Percentiles rank a stretch among this genome's conserved stretches.
Conservation (phyloP, 192 early-diverging fungal species). For the Lobosporangium transversale region DNA sequence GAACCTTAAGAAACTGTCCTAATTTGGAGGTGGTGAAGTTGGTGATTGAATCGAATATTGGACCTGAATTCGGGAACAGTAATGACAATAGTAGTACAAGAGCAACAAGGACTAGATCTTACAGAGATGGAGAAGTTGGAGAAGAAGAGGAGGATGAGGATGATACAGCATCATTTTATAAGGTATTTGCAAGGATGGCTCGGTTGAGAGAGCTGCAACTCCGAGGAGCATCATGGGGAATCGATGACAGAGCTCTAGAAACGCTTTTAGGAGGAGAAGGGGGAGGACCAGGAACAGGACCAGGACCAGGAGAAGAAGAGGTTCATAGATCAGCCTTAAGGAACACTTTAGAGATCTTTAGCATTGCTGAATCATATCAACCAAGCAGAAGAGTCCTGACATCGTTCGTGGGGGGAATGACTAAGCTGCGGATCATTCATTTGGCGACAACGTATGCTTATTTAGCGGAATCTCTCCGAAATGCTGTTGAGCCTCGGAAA, state of each 20-base stretch:
- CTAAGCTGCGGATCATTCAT: constrained; percentile 11
- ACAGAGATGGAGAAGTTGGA: too few relatives aligned
- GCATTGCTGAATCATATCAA: constrained; percentile 8
- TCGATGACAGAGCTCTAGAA: constrained; percentile 13
- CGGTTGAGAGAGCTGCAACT: constrained; percentile 24
- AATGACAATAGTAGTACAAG: not conserved
- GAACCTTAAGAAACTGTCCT: constrained; percentile 10
- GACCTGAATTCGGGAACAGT: not conserved
- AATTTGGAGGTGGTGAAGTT: constrained; percentile 8
- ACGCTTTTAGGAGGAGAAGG: not conserved
- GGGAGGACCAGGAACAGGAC: not conserved
- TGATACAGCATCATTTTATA: constrained; percentile 4
- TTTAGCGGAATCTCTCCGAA: not conserved
- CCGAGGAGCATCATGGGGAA: constrained; percentile 17
- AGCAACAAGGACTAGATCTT: too few relatives aligned
- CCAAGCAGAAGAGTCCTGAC: not conserved
- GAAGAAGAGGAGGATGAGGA: not conserved
- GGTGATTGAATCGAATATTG: constrained; percentile 14
- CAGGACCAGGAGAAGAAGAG: not conserved
- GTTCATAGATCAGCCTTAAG: not conserved
- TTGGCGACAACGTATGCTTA: constrained; percentile 9
- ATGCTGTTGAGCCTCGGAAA: constrained; percentile 18
- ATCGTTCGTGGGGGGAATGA: constrained; percentile 17
- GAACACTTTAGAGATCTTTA: constrained; percentile 8
- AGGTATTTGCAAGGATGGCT: constrained; percentile 12